phyloP scores from a whole-genome alignment of 2,329 filamentous ascomycete genomes.

The Aspergillus texensis region DNA sequence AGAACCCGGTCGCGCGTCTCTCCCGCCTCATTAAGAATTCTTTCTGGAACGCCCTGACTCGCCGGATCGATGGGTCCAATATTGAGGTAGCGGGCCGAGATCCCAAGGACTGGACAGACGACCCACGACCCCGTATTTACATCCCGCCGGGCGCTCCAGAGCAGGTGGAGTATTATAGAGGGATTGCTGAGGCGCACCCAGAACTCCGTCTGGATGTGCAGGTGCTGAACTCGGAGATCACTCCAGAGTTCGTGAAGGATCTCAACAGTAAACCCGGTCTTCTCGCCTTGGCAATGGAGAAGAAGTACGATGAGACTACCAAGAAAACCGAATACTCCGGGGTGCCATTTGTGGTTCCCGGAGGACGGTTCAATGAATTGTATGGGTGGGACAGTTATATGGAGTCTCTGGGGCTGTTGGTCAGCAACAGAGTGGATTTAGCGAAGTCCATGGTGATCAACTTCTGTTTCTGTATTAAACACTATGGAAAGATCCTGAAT shows the following conservation, averaged over 20 bases:
- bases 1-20: constrained; percentile 90
- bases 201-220: constrained; percentile 87
- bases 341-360: constrained; percentile 94
- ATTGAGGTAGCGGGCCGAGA: constrained; percentile 83
- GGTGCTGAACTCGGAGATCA: constrained; percentile 70
- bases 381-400: constrained; percentile 99
- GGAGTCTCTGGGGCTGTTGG: constrained; percentile 86
- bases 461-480: constrained; percentile 97
- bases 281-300: constrained; percentile 85
- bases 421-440: constrained; percentile 81
- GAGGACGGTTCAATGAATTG: constrained; percentile 95
- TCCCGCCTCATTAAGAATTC: constrained; percentile 83
- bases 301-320: constrained; percentile 67
- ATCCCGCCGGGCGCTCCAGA: constrained; percentile 81
- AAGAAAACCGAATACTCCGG: constrained; percentile 73
- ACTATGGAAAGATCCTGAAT: constrained; percentile 98
- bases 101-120: constrained; percentile 91
- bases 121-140: constrained; percentile 90
- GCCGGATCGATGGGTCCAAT: constrained; percentile 80
- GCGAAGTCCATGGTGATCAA: constrained; percentile 94
- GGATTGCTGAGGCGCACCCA: constrained; percentile 75
- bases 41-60: constrained; percentile 90
- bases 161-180: constrained; percentile 85
- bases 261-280: constrained; percentile 88
- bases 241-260: constrained; percentile 76